Evolutionary conservation across 495 filamentous ascomycete species (phyloP).

Genomic region (Tuber melanosporum): DNA sequence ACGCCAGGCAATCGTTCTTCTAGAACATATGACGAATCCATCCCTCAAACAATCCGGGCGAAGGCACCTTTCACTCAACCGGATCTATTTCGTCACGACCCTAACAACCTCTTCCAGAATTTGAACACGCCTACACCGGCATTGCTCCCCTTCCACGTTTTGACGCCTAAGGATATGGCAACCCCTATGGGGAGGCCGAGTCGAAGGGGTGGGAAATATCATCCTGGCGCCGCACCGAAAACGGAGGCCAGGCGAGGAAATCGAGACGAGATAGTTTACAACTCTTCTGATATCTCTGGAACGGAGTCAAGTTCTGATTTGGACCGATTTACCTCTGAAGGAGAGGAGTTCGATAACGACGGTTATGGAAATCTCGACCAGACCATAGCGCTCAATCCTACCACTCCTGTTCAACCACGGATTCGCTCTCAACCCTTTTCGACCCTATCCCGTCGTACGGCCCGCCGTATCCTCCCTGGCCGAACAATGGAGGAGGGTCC

Average conservation of each 20-base stretch:
- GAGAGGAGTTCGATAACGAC: slow-evolving; percentile 16
- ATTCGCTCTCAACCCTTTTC: slow-evolving; percentile 22
- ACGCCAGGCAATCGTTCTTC: slow-evolving; percentile 25
- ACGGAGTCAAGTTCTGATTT: slow-evolving; percentile 31
- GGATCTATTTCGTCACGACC: background rate
- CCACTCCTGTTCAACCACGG: slow-evolving; percentile 33
- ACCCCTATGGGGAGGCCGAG: slow-evolving; percentile 35
- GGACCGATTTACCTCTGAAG: slow-evolving; percentile 17
- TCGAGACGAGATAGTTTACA: background rate
- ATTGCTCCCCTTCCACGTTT: slow-evolving; percentile 10
- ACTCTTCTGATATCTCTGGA: slow-evolving; percentile 11
- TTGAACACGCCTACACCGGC: slow-evolving; percentile 33
- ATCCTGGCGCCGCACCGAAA: slow-evolving; percentile 22
- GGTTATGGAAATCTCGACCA: slow-evolving; percentile 25
- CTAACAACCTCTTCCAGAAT: slow-evolving; percentile 15
- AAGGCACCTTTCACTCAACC: slow-evolving; percentile 28
- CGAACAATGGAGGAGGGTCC: slow-evolving; percentile 30
- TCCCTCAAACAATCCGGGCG: slow-evolving; percentile 32
- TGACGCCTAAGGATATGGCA: slow-evolving; percentile 26
- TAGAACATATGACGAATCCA: slow-evolving; percentile 16
- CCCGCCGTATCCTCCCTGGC: slow-evolving; percentile 15
- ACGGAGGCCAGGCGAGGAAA: slow-evolving; percentile 7
- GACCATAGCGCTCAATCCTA: slow-evolving; percentile 24
- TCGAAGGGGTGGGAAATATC: slow-evolving; percentile 38
- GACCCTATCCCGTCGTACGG: slow-evolving; percentile 15